Base-by-base conservation (phyloP, 345 rosid species). In the Sonneratia alba region DNA sequence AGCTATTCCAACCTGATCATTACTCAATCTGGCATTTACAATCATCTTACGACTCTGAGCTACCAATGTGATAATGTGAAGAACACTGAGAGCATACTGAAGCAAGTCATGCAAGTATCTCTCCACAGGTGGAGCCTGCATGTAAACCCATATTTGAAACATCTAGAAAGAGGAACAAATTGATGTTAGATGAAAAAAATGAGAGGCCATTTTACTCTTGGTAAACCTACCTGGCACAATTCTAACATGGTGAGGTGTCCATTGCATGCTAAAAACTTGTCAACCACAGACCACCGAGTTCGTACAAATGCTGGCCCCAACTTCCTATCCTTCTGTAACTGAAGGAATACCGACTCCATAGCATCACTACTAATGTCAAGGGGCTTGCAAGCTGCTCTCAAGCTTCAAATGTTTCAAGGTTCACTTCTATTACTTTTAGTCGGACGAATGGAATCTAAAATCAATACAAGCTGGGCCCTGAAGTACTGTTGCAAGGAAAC, bases 401-500 rank as follows among this genome's bases (percentile, higher is more conserved):
- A 71, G 85, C 86, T 87, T 45, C 97, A 89, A 76, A 81, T 74
- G 76, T 79, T 95, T 68, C 97, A 84, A 42, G 80, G 87, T 64
- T 82, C 91, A 77, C 86, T 84, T 55, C 99, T 85, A 76, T 81
- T 86, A 78, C 81, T 88, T 88, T 88, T 90, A 76, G 79, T 85
- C 66, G 97, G 99, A 24, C 99, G 97, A 63, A 92, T 85, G 19
- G 97, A 87, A 77, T 95, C 99, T 67, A 90, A 83, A 74, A 95
- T 90, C 81, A 92, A 79, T 70, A 95, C 88, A 67, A 95, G 89
- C 83, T 92, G 99, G 70, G 97, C 97, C 83, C 99, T 86, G 78
- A 95, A 92, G 82, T 95, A 95, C 73, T 95, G 99, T 75, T 97
- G 92, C 85, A 95, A 78, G 71, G 99, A 97, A 72, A 90, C 87